Base-by-base conservation (phyloP, 805 yeast species). In the Phaffomyces antillensis region DNA sequence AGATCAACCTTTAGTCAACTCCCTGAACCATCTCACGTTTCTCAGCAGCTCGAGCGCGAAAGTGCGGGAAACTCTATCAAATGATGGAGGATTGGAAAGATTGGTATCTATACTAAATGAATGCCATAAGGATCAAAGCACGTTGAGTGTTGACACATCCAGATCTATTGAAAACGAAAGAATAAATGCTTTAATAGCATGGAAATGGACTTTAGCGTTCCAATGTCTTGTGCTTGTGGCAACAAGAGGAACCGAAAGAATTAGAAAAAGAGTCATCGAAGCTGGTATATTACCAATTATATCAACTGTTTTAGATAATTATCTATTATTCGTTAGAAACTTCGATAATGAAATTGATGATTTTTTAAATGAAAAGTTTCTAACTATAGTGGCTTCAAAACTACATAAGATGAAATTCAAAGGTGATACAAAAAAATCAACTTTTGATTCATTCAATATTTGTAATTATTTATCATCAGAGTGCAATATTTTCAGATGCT, bases 181-280 rank as follows among this genome's bases (percentile, higher is more conserved):
- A 46, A 52, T 53, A 44, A 52, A 59, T 37, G 74, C 81, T 24
- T 70, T 87, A 51, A 71, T 84, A n/a, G 90, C 95, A 0, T 91
- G 96, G 96, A 91, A 91, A 67, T 91, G 99, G 99, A 86, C 96
- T 7, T 68, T 91, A 44, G 86, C 97, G 0, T 81, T 93, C 59
- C 99, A 91, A 67, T 90, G 97, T 61, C 68, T 91, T 45, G 95
- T 91, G 1, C 73, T 88, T 45, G 80, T 91, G 17, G 96, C 97
- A 13, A 89, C 97, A 1, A 74, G 97, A 53, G 99, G 99, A 23
- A 81, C 95, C 2, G 97, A 90, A 62, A 68, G 71, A 42, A 86
- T 90, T 40, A 72, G 99, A 42, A 81, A 83, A 53, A 80, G 89
- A 55, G 86, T 93, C 8, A 96, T 89, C 10, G 81, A 85, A 50